phyloP scores from a whole-genome alignment of 306 rosid genomes.

The Spatholobus suberectus region DNA sequence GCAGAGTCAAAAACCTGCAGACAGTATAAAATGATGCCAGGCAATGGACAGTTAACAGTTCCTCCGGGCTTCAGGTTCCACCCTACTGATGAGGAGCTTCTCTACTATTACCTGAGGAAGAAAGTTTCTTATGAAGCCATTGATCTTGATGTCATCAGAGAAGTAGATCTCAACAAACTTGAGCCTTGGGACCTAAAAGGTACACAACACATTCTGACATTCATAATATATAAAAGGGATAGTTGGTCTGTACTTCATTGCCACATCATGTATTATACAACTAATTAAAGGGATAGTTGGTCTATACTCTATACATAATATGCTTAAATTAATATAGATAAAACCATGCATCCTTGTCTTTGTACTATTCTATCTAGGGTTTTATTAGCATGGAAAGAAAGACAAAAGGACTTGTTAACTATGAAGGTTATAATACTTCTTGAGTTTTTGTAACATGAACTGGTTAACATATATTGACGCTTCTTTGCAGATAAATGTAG shows the following conservation, averaged over 20 bases:
- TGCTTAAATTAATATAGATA: background rate
- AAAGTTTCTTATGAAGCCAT: conserved; percentile 94
- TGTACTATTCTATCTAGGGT: conserved; percentile 15
- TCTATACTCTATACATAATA: background rate
- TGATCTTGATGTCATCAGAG: conserved; percentile 92
- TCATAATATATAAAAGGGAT: background rate
- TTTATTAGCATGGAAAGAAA: background rate
- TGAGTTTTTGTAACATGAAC: conserved; percentile 9
- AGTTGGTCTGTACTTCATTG: background rate
- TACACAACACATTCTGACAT: conserved; percentile 26
- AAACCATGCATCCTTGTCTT: background rate
- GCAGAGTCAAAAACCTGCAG: background rate
- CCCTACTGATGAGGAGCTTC: conserved; percentile 99
- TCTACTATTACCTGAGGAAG: conserved; percentile 92
- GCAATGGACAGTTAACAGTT: conserved; percentile 83
- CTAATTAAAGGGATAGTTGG: background rate
- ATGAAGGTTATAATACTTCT: background rate
- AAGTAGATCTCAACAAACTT: conserved; percentile 92
- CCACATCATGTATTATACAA: background rate
- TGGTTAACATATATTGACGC: background rate
- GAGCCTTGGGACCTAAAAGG: conserved; percentile 99
- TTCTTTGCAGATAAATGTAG: conserved; percentile 76
- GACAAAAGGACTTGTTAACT: background rate
- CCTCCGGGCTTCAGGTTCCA: conserved; percentile 98
- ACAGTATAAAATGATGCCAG: conserved; percentile 59